These are phyloP conservation scores for Vanrija sp. DNA, from an alignment of 1,284 basidiomycete species.

Conservation along the genomic window DNA sequence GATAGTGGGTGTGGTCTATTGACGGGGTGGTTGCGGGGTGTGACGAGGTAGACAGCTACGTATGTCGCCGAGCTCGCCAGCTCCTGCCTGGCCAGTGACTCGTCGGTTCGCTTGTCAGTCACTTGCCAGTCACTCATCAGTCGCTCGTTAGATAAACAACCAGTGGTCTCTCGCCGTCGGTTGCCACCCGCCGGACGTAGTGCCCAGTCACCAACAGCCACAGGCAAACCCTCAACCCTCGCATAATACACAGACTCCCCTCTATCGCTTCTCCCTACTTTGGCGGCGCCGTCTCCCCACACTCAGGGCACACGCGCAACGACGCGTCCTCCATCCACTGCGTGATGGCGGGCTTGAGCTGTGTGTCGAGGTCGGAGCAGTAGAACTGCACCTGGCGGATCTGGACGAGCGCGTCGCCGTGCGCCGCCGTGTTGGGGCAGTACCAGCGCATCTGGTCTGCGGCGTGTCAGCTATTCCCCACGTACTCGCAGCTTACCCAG, in stretches of 20 bases:
- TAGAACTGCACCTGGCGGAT: conserved; percentile 86
- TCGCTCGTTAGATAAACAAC: too few species aligned
- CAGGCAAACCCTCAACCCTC: not conserved
- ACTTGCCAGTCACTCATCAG: too few species aligned
- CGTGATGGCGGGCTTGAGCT: conserved; percentile 87
- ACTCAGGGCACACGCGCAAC: conserved; percentile 64
- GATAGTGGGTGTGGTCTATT: too few species aligned
- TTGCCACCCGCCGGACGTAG: too few species aligned
- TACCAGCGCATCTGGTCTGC: conserved; percentile 92
- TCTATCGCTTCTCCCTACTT: conserved; percentile 17
- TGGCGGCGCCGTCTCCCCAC: conserved; percentile 61
- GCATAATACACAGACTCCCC: not conserved
- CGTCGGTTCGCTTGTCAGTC: too few species aligned
- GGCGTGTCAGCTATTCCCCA: not conserved
- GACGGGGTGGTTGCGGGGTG: too few species aligned
- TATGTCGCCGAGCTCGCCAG: too few species aligned
- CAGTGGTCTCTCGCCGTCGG: too few species aligned
- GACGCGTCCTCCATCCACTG: conserved; percentile 63
- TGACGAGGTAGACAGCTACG: too few species aligned
- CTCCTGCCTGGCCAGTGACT: too few species aligned
- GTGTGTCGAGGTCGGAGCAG: conserved; percentile 85
- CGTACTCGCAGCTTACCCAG: conserved; percentile 44
- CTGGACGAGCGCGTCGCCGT: conserved; percentile 65
- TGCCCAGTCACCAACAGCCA: too few species aligned
- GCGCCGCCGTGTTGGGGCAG: conserved; percentile 63